Percentiles rank a stretch among this genome's conserved stretches.
phyloP scores from a whole-genome alignment of 2,329 filamentous ascomycete species.

The Neofusicoccum ribis region DNA sequence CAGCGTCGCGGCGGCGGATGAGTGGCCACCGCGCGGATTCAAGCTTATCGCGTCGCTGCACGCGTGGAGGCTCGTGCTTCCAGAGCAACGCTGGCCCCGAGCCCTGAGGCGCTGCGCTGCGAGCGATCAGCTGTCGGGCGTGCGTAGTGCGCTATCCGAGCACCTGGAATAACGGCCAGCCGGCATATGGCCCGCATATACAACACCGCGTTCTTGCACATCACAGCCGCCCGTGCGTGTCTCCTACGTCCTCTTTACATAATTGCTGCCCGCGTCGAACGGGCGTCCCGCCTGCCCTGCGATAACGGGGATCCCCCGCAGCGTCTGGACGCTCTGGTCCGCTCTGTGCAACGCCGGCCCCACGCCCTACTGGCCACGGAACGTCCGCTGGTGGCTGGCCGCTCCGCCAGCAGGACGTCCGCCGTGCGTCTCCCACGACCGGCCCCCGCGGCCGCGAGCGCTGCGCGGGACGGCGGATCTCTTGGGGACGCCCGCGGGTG shows the following conservation, averaged over 20 bases:
- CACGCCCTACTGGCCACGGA: not conserved
- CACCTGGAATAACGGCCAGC: conserved; percentile 13
- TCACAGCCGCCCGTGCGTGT: not conserved
- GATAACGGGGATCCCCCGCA: conserved; percentile 9
- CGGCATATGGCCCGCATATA: conserved; percentile 11
- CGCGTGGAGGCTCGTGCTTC: conserved; percentile 13
- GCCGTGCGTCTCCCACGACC: not conserved
- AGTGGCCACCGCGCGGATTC: conserved; percentile 11
- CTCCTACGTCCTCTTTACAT: conserved; percentile 14
- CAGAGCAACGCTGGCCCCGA: not conserved
- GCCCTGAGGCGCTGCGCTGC: not conserved
- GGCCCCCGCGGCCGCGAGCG: not conserved
- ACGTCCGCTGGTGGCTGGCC: not conserved
- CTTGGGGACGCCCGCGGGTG: not conserved
- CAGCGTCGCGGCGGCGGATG: conserved; percentile 9
- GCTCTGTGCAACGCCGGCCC: conserved; percentile 1
- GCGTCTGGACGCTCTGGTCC: not conserved
- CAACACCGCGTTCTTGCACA: not conserved
- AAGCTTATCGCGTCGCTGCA: conserved; percentile 17
- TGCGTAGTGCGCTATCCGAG: conserved; percentile 14
- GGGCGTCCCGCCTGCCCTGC: not conserved
- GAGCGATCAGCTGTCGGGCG: conserved; percentile 12
- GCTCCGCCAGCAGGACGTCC: conserved; percentile 5
- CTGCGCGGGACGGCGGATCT: not conserved
- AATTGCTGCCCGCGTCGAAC: not conserved